Base-by-base conservation (phyloP, 73 alveolate species). In the Tetrahymena borealis region DNA sequence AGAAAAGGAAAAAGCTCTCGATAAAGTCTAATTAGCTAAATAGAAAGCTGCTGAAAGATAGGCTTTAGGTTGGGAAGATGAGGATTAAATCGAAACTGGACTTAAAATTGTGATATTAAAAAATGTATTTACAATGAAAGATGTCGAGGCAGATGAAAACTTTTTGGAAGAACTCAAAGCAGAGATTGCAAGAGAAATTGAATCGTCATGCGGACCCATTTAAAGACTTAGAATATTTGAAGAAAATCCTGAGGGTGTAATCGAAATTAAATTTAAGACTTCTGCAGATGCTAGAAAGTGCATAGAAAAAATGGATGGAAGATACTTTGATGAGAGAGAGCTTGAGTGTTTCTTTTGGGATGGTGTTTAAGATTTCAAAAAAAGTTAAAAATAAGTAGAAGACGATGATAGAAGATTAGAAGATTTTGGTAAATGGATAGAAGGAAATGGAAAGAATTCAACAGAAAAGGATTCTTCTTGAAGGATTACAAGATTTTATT, bases 371-470 rank as follows among this genome's bases (percentile, higher is more conserved):
- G 98, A 97, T 91, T 97, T 78, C 85, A 95, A 96, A 79, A 37
- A 90, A 13, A 60, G 79, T 33, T 93, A 40, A 32, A 97, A 97
- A 40, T 78, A 94, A 38, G 91, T 43, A 15, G 99, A 95, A 40
- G 98, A 96, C 41, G 94, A 94, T 16, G 92, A 94, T 42, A 40
- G 60, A 60, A 95, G 98, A 90, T 78, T 96, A 7, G 98, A 96
- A 20, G 98, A 96, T 38, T 97, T 97, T 90, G 98, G 98, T 28
- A 39, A 95, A 33, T 96, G 99, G 98, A 92, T 96, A 32, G 98
- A 96, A 85, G 95, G 91, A 90, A 78, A 38, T 4, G 91, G 85
- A 0, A 35, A 60, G 3, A 13, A 60, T 60, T 24, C n/a, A 15
- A 24, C 85, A 7, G 38, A 60, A 60, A n/a, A 60, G 5, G 85